Conservation (phyloP, 495 filamentous ascomycete species). For the Podospora didyma region DNA sequence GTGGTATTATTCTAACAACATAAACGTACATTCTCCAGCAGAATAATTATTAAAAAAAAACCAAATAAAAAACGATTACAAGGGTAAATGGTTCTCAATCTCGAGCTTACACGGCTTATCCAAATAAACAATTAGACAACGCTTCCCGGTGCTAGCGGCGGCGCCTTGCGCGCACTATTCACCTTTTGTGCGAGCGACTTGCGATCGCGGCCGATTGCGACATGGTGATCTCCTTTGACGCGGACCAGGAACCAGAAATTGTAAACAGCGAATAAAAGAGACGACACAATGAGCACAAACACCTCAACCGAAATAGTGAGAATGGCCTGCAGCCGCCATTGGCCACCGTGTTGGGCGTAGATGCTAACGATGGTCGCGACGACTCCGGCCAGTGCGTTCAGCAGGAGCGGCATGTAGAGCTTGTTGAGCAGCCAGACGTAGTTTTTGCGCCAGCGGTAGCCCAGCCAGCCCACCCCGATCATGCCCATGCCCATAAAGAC, state of each 20-base stretch:
- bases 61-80: too few species aligned
- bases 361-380: conserved; percentile 46
- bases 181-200: neutral
- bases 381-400: conserved; percentile 46
- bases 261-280: conserved; percentile 31
- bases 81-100: too few species aligned
- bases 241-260: conserved; percentile 27
- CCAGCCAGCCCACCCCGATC: conserved; percentile 17
- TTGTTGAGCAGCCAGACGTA: conserved; percentile 43
- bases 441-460: conserved; percentile 31
- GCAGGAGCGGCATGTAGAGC: conserved; percentile 36
- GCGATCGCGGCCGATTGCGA: neutral
- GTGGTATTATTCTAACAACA: too few species aligned
- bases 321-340: conserved; percentile 43
- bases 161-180: conserved; percentile 1
- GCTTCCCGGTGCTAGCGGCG: conserved; percentile 16
- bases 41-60: neutral
- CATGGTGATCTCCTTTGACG: conserved; percentile 23
- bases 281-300: conserved; percentile 13
- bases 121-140: too few species aligned
- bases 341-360: conserved; percentile 42
- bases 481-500: conserved; percentile 23
- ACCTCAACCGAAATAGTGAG: conserved; percentile 31
- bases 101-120: too few species aligned
- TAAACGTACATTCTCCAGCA: too few species aligned